phyloP scores from a whole-genome alignment of 371 early-diverging fungal genomes.

The Apophysomyces elegans region DNA sequence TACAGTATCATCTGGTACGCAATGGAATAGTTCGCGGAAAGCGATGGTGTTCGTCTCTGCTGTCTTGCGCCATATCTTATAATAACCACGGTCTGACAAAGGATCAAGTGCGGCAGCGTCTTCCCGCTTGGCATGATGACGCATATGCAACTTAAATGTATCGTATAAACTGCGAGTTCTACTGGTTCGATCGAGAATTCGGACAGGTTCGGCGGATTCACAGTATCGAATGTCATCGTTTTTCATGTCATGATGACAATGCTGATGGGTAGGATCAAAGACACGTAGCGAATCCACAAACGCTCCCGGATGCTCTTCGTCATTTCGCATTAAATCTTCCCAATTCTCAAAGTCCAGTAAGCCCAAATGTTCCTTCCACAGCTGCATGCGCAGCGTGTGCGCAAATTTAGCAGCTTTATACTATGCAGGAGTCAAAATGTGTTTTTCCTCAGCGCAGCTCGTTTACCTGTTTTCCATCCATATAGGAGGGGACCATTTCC shows the following conservation, averaged over 20 bases:
- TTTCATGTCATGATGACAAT: neutral
- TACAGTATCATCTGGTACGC: constrained; percentile 85
- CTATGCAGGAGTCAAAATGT: constrained; percentile 24
- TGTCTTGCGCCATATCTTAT: constrained; percentile 65
- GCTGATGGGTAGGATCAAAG: neutral
- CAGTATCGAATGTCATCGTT: constrained; percentile 35
- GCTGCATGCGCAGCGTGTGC: constrained; percentile 70
- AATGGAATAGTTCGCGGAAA: constrained; percentile 83
- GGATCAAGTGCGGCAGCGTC: constrained; percentile 76
- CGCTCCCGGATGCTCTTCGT: neutral
- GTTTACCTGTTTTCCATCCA: constrained; percentile 72
- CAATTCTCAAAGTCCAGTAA: constrained; percentile 56
- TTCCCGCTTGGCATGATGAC: constrained; percentile 21
- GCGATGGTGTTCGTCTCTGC: constrained; percentile 71
- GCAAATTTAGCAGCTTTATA: constrained; percentile 79
- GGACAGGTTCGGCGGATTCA: constrained; percentile 40
- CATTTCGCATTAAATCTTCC: constrained; percentile 33
- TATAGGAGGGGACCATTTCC: constrained; percentile 64
- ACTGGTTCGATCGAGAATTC: constrained; percentile 42
- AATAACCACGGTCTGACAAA: constrained; percentile 65
- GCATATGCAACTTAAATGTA: constrained; percentile 23
- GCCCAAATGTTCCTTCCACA: constrained; percentile 91
- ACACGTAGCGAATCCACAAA: neutral
- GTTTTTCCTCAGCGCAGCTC: too few relatives aligned
- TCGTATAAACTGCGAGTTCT: constrained; percentile 46